Base-by-base conservation (phyloP, 192 early-diverging fungal genomes). In the Chytriomyces sp. region DNA sequence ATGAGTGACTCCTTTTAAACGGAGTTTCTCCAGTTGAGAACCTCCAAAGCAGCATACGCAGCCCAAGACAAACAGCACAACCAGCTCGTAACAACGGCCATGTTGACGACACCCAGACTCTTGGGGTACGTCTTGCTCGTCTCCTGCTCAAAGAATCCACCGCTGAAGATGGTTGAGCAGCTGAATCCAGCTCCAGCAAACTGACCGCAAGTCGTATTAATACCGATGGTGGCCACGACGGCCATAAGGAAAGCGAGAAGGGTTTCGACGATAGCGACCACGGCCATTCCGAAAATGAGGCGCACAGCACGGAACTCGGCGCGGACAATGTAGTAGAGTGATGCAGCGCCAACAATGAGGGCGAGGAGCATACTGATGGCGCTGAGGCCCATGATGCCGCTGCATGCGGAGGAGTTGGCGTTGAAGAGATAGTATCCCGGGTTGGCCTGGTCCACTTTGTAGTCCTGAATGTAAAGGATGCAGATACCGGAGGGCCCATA, bases 91-190 rank as follows among this genome's bases (percentile, higher is more conserved):
- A 33, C 72, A 30, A 77, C 62, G 25, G 64, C 79, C 0, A 59
- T 53, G 41, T 64, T 44, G 17, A 80, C 55, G 52, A 71, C 72
- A 33, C 33, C 73, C 32, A 80, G 49, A 53, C 56, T 74, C 61
- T 80, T 80, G 14, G 41, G 58, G 66, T 77, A 80, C 4, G 64
- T 80, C n/a, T 39, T 37, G 3, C 58, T 40, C 6, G 72, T 74
- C 30, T 72, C 72, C 32, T 76, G 62, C 10, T 59, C 75, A 68
- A 77, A 80, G 75, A 80, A 81, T 17, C 79, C 79, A 32, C 59
- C 63, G 31, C 38, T 64, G 64, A 77, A 76, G 25, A 81, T 65
- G 38, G 70, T 66, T 38, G 30, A 32, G 54, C 75, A 77, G 2
- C 44, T 25, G 39, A 72, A 68, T 36, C 72, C 72, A 30, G 65